Evolutionary conservation across 2,329 filamentous ascomycete species (phyloP), one percentile per base, ranked within the genome.

Genomic region (Fusarium sp.): DNA sequence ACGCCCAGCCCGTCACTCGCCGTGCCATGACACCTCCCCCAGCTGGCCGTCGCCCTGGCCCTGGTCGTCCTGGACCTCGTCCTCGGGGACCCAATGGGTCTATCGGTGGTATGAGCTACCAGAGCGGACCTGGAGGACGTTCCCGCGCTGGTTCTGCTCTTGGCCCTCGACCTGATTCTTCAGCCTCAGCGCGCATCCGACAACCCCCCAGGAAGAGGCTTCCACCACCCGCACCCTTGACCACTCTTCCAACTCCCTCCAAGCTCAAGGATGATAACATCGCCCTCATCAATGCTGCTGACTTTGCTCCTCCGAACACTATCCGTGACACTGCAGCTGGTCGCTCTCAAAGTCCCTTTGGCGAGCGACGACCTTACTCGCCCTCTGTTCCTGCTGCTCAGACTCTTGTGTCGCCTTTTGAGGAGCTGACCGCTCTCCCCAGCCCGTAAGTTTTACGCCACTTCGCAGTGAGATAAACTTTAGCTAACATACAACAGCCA

Each of bases 1-100:
- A 93, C 76, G 93, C 95, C 16, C 90, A 98, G 81, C 94, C 94
- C 16, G 89, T 97, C 22, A 91, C 90, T 71, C 93, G 95, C 76
- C 93, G 95, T 78, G 95, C 95, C 58, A 98, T 98, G 95, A 98
- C 95, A 26, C 95, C 95, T 58, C 95, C 95, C 24, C 95, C 95
- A 4, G 85, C 86, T 55, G 85, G 85, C 51, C 82, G 87, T 51
- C 82, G 85, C 78, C 83, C 84, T 30, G 80, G 79, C 15, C 78
- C 79, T 26, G 76, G 78, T 9, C 77, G 79, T 24, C 75, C 75
- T 12, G 77, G 76, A 20, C 77, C 79, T 55, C 76, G 77, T 30
- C 82, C 79, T 54, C 84, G 83, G 42, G 84, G 84, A 14, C 82
- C 79, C 58, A 82, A 86, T 62, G 86, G 87, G 31, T 88, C 87